These are phyloP conservation scores for Mycena vitilis DNA, from an alignment of 768 basidiomycete species.

Conservation along the genomic window DNA sequence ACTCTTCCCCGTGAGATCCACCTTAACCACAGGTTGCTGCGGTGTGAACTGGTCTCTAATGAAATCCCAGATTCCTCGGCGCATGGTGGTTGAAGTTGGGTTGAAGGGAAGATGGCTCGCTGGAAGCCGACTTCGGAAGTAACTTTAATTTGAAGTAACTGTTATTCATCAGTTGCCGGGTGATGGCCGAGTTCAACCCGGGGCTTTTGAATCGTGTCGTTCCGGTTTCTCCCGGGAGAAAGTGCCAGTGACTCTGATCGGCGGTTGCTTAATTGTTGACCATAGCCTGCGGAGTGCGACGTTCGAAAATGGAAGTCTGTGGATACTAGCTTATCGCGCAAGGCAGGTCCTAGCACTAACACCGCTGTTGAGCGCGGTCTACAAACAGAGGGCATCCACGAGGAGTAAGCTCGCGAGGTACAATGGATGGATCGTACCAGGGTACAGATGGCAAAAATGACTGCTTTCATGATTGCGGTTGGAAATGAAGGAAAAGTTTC, in stretches of 20 bases:
- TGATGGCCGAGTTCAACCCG: too few species aligned
- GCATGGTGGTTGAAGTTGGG: background rate
- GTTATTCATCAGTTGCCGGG: too few species aligned
- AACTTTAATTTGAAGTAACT: too few species aligned
- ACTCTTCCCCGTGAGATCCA: conserved; percentile 1
- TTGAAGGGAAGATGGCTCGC: background rate
- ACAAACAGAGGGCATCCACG: background rate
- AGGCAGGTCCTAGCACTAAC: conserved; percentile 1
- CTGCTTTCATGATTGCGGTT: background rate
- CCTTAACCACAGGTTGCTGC: background rate
- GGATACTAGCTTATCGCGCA: too few species aligned
- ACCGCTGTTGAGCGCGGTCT: background rate
- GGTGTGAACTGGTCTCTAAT: background rate
- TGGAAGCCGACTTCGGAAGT: too few species aligned
- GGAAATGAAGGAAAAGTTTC: background rate
- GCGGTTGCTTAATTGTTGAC: background rate
- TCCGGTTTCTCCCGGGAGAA: too few species aligned
- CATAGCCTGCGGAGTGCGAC: background rate
- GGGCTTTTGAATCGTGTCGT: too few species aligned
- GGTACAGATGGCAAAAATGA: background rate
- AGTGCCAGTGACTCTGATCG: too few species aligned
- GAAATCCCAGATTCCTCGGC: background rate
- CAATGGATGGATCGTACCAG: background rate
- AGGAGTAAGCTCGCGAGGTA: background rate
- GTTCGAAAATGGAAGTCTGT: background rate